Evolutionary conservation across 139 green algal species (phyloP), one percentile per base, ranked within the genome.

Genomic region (Yamagishiella unicocca): DNA sequence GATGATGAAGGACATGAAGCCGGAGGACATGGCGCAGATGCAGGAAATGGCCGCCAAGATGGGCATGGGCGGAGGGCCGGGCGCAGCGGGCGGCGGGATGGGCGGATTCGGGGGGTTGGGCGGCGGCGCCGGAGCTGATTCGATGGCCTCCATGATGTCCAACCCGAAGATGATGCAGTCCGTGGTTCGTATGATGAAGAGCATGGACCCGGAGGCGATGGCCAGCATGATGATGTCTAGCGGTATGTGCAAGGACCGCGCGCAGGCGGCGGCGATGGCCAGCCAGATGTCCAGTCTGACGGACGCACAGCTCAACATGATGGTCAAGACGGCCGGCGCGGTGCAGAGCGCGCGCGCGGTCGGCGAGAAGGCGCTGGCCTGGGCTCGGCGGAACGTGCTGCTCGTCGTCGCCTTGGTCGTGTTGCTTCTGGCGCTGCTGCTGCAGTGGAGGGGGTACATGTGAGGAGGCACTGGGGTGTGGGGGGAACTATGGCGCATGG

Each of bases 111-210:
- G 14, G 29, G 72, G 55, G 17, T 31, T 33, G 37, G 58, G 54
- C 24, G 1, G 25, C 0, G 40, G 70, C 37, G 27, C 33, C 24
- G 27, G 64, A 33, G 33, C 8, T 33, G n/a, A 31, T 4, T 3
- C 22, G n/a, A 87, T 85, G 82, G 31, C 46, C 5, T n/a, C 58
- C 38, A 84, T 85, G 82, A 64, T 91, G 38, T 27, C 35, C 25
- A 29, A 89, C 77, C 88, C 88, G 0, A 53, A 62, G 25, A 89
- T 92, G 82, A 92, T 92, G 68, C 85, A 92, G 70, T 80, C 53
- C 0, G 84, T 84, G 4, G 73, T 91, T 38, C 68, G 81, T n/a
- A 94, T 94, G 89, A 94, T 94, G 91, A 54, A 67, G 53, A 79
- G 46, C 62, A 93, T 94, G 89, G 89, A 93, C 46, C 74, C 80